Conservation (phyloP, 208 protist genomes). For the Leishmania guyanensis region DNA sequence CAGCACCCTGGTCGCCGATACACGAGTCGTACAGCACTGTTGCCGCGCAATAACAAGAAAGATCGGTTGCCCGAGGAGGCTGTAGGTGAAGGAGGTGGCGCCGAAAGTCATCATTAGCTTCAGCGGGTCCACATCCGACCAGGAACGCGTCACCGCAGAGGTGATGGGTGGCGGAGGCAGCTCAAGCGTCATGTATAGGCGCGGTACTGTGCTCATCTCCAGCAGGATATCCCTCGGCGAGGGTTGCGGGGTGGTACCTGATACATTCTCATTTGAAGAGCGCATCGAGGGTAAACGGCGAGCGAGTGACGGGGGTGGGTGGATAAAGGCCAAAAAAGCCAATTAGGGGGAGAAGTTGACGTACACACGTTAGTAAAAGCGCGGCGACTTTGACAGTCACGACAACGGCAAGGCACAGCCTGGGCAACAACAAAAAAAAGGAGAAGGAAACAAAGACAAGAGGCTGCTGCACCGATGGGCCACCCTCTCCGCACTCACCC, state of each 20-base stretch:
- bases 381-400: background rate
- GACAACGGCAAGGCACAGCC: background rate
- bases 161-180: slow-evolving; percentile 31
- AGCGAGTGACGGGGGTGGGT: background rate
- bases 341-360: background rate
- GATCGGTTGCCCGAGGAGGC: slow-evolving; percentile 67
- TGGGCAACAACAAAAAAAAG: background rate
- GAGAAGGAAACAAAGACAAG: background rate
- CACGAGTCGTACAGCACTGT: slow-evolving; percentile 54
- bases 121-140: slow-evolving; percentile 74
- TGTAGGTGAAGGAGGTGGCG: slow-evolving; percentile 68
- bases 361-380: background rate
- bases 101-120: slow-evolving; percentile 70
- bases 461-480: background rate
- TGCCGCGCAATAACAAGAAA: slow-evolving; percentile 80
- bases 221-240: slow-evolving; percentile 14
- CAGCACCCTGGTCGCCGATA: slow-evolving; percentile 50
- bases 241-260: slow-evolving; percentile 4
- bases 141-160: slow-evolving; percentile 78
- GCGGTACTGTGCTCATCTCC: slow-evolving; percentile 19
- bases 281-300: slow-evolving; percentile 7
- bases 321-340: background rate
- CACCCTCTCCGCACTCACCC: background rate
- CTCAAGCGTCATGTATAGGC: slow-evolving; percentile 27
- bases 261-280: background rate